phyloP scores from a whole-genome alignment of 1,284 basidiomycete genomes.

The Microbotryum saponariae region DNA sequence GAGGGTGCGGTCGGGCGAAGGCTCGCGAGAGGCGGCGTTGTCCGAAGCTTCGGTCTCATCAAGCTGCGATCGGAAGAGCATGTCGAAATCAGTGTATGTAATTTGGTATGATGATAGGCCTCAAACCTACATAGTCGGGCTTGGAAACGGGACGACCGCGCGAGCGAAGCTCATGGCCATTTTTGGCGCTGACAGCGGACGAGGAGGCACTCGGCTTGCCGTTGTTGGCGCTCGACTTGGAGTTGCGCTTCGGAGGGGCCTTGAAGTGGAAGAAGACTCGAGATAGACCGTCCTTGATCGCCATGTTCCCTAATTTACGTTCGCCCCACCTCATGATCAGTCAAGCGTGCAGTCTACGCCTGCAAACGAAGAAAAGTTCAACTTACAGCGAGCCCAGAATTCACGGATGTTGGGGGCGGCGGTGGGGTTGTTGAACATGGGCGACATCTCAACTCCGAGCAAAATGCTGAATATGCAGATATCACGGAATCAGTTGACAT shows the following conservation, averaged over 20 bases:
- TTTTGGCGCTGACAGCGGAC: background rate
- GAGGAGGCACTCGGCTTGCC: constrained; percentile 3
- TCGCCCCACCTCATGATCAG: no score
- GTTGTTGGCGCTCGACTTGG: background rate
- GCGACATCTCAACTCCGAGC: constrained; percentile 6
- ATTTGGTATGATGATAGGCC: background rate
- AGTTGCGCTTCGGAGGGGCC: background rate
- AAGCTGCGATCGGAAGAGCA: background rate
- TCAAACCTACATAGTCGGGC: background rate
- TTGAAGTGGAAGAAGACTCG: constrained; percentile 13
- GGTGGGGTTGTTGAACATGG: constrained; percentile 5
- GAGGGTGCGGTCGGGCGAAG: background rate
- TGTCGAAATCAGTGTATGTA: background rate
- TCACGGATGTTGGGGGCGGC: constrained; percentile 2
- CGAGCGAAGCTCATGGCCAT: background rate
- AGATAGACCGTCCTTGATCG: constrained; percentile 4
- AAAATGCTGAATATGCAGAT: background rate
- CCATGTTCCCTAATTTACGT: background rate
- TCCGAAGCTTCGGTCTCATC: constrained; percentile 4
- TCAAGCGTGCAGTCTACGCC: no score
- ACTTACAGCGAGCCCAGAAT: constrained; percentile 7
- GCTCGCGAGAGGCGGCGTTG: background rate
- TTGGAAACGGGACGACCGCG: background rate
- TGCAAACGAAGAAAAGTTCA: no score
- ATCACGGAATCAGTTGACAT: background rate